Percentiles rank a stretch among this genome's conserved stretches.
Evolutionary conservation across 345 rosid genomes (phyloP).

Genomic region (Mallotus nudiflorus): DNA sequence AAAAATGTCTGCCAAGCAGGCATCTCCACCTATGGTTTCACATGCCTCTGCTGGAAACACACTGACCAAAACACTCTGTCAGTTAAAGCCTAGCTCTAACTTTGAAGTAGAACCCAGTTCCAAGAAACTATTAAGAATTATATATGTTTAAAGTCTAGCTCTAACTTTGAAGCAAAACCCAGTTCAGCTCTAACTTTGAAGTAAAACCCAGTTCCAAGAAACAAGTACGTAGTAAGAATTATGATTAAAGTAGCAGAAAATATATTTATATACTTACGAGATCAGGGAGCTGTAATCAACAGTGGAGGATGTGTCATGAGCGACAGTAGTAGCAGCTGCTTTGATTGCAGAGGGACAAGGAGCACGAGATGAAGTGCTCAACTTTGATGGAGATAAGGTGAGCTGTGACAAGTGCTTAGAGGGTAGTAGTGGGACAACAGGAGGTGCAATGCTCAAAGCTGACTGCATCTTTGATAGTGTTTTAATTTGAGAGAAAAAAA

Average conservation of each 20-base stretch:
- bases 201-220: too few relatives aligned
- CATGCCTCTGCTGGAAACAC: slow-evolving; percentile 89
- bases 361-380: neutral
- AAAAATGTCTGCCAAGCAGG: slow-evolving; percentile 60
- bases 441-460: slow-evolving; percentile 31
- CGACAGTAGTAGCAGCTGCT: slow-evolving; percentile 22
- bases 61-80: slow-evolving; percentile 23
- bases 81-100: too few relatives aligned
- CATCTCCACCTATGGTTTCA: slow-evolving; percentile 67
- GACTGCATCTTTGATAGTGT: slow-evolving; percentile 40
- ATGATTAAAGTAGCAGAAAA: neutral
- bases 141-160: too few relatives aligned
- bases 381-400: slow-evolving; percentile 19
- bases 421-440: slow-evolving; percentile 25
- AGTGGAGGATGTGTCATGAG: slow-evolving; percentile 36
- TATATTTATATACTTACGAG: slow-evolving; percentile 48
- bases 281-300: slow-evolving; percentile 51
- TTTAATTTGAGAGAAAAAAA: too few relatives aligned
- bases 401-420: slow-evolving; percentile 23
- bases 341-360: slow-evolving; percentile 17
- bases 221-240: too few relatives aligned
- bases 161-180: too few relatives aligned
- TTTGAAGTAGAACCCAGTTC: too few relatives aligned
- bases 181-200: too few relatives aligned
- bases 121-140: too few relatives aligned